phyloP scores from a whole-genome alignment of 331 rosid genomes.

The Dryas integrifolia region DNA sequence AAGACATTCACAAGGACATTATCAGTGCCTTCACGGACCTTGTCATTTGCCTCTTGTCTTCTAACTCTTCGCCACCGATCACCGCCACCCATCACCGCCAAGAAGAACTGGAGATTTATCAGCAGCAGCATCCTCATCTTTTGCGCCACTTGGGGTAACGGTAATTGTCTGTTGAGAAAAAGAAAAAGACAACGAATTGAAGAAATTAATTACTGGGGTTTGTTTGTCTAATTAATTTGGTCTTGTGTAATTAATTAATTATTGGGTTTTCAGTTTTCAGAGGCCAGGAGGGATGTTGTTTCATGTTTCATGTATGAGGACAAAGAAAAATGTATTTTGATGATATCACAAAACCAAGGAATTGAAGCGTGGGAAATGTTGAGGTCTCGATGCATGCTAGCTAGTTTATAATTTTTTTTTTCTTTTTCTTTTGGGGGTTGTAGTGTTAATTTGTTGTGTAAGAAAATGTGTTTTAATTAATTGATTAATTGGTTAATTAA shows the following conservation, averaged over 20 bases:
- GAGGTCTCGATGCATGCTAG: conserved; percentile 41
- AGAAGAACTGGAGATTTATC: neutral
- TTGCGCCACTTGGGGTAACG: neutral
- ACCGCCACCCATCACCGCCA: conserved; percentile 10
- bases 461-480: neutral
- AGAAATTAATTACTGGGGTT: neutral
- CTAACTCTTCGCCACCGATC: neutral
- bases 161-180: neutral
- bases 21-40: conserved; percentile 82
- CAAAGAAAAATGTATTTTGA: conserved; percentile 38
- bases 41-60: conserved; percentile 38
- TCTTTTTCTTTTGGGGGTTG: neutral
- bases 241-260: neutral
- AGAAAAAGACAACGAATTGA: neutral
- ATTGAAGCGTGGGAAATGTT: conserved; percentile 36
- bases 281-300: neutral
- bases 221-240: too few relatives aligned
- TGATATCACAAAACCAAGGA: conserved; percentile 38
- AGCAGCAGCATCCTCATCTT: too few relatives aligned
- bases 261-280: too few relatives aligned
- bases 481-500: neutral
- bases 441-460: conserved; percentile 16
- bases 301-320: conserved; percentile 15
- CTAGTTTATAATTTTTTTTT: conserved; percentile 19
- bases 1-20: conserved; percentile 65